phyloP scores from a whole-genome alignment of 2,329 filamentous ascomycete genomes.

The Aspergillus neotritici region DNA sequence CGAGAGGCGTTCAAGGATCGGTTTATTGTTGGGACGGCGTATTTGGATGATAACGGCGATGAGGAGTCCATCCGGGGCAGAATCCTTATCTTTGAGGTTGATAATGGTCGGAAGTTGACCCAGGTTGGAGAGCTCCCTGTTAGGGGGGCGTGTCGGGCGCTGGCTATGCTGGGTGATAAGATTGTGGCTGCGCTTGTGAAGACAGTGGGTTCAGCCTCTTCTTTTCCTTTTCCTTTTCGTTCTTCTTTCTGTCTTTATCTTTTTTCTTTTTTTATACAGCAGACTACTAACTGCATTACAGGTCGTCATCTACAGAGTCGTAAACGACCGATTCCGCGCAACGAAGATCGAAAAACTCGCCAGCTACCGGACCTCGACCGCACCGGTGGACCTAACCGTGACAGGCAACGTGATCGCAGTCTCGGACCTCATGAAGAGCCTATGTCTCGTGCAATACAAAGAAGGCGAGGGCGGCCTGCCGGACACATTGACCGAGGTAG shows the following conservation, averaged over 20 bases:
- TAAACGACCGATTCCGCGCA: slow-evolving; percentile 27
- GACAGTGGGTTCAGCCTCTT: slow-evolving; percentile 53
- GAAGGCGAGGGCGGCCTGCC: slow-evolving; percentile 52
- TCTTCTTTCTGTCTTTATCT: background rate
- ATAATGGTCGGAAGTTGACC: slow-evolving; percentile 64
- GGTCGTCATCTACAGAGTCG: slow-evolving; percentile 56
- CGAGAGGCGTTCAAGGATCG: slow-evolving; percentile 55
- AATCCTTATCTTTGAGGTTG: slow-evolving; percentile 76
- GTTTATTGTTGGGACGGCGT: slow-evolving; percentile 88
- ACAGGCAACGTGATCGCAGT: slow-evolving; percentile 72
- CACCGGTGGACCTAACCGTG: slow-evolving; percentile 74
- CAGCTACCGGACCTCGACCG: slow-evolving; percentile 73
- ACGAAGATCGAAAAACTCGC: slow-evolving; percentile 63
- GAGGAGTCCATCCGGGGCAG: slow-evolving; percentile 61
- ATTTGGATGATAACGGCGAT: slow-evolving; percentile 55
- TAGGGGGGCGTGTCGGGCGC: slow-evolving; percentile 72
- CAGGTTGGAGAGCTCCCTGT: slow-evolving; percentile 63
- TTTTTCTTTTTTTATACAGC: background rate
- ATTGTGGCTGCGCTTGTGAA: slow-evolving; percentile 88
- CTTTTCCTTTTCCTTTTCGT: background rate
- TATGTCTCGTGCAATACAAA: slow-evolving; percentile 69
- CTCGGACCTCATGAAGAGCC: slow-evolving; percentile 88
- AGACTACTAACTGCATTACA: slow-evolving; percentile 23
- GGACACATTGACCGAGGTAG: slow-evolving; percentile 64
- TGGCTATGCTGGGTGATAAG: slow-evolving; percentile 67